phyloP scores from a whole-genome alignment of 2,329 filamentous ascomycete genomes.

The Ophiostoma quercus region DNA sequence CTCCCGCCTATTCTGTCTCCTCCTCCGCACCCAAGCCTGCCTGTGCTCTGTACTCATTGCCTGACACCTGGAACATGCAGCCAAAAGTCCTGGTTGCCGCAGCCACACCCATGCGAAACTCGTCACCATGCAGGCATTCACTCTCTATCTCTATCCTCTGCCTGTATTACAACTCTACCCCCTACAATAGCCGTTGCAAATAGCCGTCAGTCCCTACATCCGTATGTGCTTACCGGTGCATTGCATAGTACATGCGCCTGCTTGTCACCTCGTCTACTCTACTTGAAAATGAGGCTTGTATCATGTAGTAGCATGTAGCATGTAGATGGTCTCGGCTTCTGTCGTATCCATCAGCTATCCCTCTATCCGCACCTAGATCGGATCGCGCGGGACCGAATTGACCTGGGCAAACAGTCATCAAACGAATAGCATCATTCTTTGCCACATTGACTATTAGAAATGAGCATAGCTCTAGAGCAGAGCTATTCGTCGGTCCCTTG shows the following conservation, averaged over 20 bases:
- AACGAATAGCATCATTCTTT: too few relatives aligned
- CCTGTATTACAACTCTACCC: too few relatives aligned
- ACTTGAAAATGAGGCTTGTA: neutral
- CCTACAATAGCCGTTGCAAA: neutral
- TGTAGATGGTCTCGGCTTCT: neutral
- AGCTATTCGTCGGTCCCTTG: neutral
- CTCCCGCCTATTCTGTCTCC: neutral
- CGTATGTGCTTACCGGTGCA: neutral
- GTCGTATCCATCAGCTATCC: neutral
- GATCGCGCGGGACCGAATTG: neutral
- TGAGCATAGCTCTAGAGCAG: neutral
- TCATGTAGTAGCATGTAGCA: neutral
- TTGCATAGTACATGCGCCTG: neutral
- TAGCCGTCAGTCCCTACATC: conserved; percentile 2
- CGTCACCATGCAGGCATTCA: conserved; percentile 1
- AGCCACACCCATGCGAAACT: conserved; percentile 7
- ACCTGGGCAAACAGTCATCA: neutral
- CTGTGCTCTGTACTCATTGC: neutral
- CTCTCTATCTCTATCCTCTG: neutral
- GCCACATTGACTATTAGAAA: too few relatives aligned
- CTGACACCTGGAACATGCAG: neutral
- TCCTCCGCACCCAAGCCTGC: neutral
- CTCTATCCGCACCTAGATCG: neutral
- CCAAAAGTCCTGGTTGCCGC: neutral
- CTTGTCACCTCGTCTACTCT: conserved; percentile 5